Conservation (phyloP, 2,329 filamentous ascomycete species). For the Mariannaea sp. region DNA sequence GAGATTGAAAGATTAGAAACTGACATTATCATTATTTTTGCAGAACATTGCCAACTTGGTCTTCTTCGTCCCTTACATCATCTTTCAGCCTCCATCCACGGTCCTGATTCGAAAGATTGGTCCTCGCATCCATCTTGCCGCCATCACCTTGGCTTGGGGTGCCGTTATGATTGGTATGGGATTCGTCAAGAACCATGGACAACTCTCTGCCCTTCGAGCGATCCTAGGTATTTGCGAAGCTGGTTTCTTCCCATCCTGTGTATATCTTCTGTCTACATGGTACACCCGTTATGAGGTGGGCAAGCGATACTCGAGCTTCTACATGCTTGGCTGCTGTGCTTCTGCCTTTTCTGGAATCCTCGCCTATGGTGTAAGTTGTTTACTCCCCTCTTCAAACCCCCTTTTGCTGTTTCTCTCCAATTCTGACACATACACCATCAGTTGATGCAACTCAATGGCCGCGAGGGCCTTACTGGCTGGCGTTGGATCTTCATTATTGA, state of each 20-base stretch:
- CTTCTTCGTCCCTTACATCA: conserved; percentile 75
- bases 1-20: no score
- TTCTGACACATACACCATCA: no score
- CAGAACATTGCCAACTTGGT: conserved; percentile 70
- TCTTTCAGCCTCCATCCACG: conserved; percentile 74
- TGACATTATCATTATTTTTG: conserved; percentile 3
- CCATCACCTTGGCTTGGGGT: conserved; percentile 64
- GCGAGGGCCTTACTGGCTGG: conserved; percentile 62
- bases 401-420: no score
- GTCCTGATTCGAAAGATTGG: conserved; percentile 70
- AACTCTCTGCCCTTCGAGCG: conserved; percentile 60
- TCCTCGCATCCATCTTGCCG: conserved; percentile 59
- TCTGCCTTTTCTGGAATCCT: conserved; percentile 71
- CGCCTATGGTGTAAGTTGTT: conserved; percentile 64
- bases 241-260: conserved; percentile 73
- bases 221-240: conserved; percentile 69
- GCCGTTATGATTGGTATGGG: conserved; percentile 68
- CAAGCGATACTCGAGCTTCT: conserved; percentile 71
- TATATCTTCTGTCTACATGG: conserved; percentile 76
- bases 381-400: background rate
- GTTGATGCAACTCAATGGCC: conserved; percentile 67
- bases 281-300: conserved; percentile 73
- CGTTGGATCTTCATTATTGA: conserved; percentile 68
- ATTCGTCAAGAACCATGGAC: conserved; percentile 58
- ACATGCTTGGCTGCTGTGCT: conserved; percentile 69